Percentiles rank a stretch among this genome's conserved stretches.
Conservation (phyloP, 352 stramenopile species). For the Globisporangium canariense region DNA sequence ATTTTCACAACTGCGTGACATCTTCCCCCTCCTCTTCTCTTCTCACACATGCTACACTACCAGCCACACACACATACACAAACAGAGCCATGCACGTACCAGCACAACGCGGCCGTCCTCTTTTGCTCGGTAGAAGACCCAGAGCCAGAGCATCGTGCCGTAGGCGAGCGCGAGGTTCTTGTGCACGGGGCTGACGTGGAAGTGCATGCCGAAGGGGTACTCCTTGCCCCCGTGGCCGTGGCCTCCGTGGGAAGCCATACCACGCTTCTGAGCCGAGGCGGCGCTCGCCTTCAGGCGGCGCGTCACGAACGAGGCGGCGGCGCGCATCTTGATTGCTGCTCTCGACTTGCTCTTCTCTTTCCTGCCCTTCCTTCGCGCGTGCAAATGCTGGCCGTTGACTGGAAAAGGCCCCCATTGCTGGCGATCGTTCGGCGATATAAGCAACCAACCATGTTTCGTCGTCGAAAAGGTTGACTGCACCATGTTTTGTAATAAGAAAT, state of each 20-base stretch:
- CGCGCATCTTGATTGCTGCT: slow-evolving; percentile 22
- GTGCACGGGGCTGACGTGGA: slow-evolving; percentile 85
- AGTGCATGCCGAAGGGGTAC: slow-evolving; percentile 87
- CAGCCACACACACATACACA: background rate
- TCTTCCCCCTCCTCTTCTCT: background rate
- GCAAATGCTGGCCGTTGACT: slow-evolving; percentile 13
- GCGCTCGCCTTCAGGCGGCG: slow-evolving; percentile 37
- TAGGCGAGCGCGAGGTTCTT: slow-evolving; percentile 86
- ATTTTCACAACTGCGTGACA: background rate
- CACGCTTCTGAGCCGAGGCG: slow-evolving; percentile 31
- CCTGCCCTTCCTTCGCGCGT: background rate
- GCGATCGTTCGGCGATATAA: background rate
- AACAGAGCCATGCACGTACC: slow-evolving; percentile 29
- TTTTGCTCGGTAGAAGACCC: slow-evolving; percentile 89
- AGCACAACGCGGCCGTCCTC: slow-evolving; percentile 78
- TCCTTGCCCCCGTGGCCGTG: slow-evolving; percentile 46
- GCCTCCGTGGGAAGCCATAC: slow-evolving; percentile 40
- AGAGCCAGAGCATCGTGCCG: slow-evolving; percentile 89
- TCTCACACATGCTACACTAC: background rate
- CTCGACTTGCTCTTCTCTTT: slow-evolving; percentile 5
- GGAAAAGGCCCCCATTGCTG: background rate
- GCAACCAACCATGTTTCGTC: no score
- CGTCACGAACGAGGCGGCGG: slow-evolving; percentile 44
- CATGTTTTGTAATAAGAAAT: no score
- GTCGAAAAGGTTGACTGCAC: no score